Conservation (phyloP, 805 yeast genomes). For the Komagataella ulmi region DNA sequence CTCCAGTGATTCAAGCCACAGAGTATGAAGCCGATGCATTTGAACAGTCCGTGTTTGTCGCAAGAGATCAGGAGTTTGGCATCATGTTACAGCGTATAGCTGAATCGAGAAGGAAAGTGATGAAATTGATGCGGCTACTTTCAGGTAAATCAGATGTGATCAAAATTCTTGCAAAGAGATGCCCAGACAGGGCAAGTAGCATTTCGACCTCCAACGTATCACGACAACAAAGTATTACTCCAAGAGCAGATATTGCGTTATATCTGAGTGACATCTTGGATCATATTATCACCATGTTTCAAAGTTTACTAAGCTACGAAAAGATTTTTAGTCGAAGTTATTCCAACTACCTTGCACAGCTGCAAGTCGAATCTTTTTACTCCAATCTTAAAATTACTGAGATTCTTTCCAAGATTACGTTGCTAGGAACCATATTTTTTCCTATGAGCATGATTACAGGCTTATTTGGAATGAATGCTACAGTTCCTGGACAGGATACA, state of each 20-base stretch:
- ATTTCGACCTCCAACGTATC: neutral
- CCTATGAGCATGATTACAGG: constrained; percentile 89
- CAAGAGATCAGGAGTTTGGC: constrained; percentile 62
- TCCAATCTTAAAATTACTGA: constrained; percentile 77
- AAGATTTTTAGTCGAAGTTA: constrained; percentile 89
- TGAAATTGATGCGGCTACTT: constrained; percentile 81
- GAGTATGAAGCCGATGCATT: constrained; percentile 76
- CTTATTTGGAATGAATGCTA: constrained; percentile 91
- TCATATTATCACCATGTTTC: constrained; percentile 93
- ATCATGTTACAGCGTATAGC: constrained; percentile 75
- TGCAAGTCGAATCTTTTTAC: constrained; percentile 85
- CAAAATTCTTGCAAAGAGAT: constrained; percentile 89
- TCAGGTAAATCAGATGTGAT: constrained; percentile 95
- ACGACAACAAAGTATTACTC: constrained; percentile 26
- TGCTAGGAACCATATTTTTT: constrained; percentile 79
- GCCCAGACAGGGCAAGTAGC: constrained; percentile 51
- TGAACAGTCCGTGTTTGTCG: constrained; percentile 75
- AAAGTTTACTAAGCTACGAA: constrained; percentile 79
- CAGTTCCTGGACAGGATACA: constrained; percentile 57
- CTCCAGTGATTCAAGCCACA: constrained; percentile 64
- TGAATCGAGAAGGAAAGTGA: constrained; percentile 78
- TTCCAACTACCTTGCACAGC: constrained; percentile 82
- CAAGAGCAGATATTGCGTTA: constrained; percentile 83
- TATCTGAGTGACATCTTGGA: constrained; percentile 94
- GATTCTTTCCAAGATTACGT: constrained; percentile 78